phyloP scores from a whole-genome alignment of 2,329 filamentous ascomycete genomes.

The Pseudocercospora ulei region DNA sequence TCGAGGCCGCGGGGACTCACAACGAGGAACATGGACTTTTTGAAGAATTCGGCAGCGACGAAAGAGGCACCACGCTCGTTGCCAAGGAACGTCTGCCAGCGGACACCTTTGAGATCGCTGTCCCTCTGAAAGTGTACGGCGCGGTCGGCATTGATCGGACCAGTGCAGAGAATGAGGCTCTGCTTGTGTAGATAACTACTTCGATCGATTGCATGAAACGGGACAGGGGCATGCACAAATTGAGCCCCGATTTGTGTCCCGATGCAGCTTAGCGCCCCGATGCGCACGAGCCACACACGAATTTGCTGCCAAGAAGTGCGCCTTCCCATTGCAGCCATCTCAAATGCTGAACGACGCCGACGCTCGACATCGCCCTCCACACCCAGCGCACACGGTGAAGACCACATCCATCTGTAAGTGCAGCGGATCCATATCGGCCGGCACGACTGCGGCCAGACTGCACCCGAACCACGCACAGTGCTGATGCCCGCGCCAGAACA shows the following conservation, averaged over 20 bases:
- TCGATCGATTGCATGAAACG: conserved; percentile 3
- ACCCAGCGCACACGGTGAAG: conserved; percentile 23
- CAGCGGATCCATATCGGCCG: not conserved
- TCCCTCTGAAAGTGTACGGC: conserved; percentile 34
- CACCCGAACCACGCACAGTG: too few relatives aligned
- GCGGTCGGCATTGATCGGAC: conserved; percentile 24
- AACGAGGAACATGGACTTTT: conserved; percentile 38
- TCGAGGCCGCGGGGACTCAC: conserved; percentile 42
- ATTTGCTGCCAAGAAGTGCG: too few relatives aligned
- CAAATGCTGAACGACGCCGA: conserved; percentile 8
- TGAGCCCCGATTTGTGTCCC: too few relatives aligned
- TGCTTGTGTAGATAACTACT: conserved; percentile 20
- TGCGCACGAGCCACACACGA: too few relatives aligned
- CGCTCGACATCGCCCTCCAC: conserved; percentile 21
- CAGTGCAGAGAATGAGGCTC: conserved; percentile 19
- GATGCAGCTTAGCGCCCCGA: too few relatives aligned
- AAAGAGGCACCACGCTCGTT: conserved; percentile 31
- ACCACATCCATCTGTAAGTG: conserved; percentile 20
- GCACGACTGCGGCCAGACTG: not conserved
- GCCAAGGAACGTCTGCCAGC: conserved; percentile 32
- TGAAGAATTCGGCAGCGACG: conserved; percentile 33
- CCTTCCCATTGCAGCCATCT: too few relatives aligned
- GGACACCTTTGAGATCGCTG: conserved; percentile 35
- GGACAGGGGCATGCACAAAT: too few relatives aligned
- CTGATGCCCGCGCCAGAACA: too few relatives aligned